A percentile compares a stretch with the other conserved stretches of the same genome.
Conservation (phyloP, 768 basidiomycete genomes). For the Lactarius evosmus region DNA sequence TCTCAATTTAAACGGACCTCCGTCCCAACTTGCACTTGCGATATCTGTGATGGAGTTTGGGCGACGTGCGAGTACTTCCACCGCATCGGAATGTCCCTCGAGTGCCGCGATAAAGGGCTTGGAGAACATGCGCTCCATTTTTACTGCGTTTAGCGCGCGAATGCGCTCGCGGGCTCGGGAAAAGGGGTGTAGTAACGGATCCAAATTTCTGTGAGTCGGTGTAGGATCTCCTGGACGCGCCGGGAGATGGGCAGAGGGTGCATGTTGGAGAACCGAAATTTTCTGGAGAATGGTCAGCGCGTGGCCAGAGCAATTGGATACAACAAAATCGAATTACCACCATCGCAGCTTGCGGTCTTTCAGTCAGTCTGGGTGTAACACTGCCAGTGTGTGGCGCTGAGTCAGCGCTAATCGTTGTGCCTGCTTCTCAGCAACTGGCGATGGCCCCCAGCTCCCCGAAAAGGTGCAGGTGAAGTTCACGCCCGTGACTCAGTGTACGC, state of each 20-base stretch:
- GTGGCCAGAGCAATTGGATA: background rate
- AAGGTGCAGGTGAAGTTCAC: too few relatives aligned
- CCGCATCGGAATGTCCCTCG: constrained; percentile 70
- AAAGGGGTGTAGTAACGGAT: constrained; percentile 95
- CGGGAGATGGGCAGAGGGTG: constrained; percentile 69
- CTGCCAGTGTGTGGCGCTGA: too few relatives aligned
- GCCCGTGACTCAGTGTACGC: too few relatives aligned
- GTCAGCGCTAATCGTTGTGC: too few relatives aligned
- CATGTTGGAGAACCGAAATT: constrained; percentile 86
- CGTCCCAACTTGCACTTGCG: constrained; percentile 81
- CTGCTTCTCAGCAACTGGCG: too few relatives aligned
- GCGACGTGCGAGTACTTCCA: constrained; percentile 18
- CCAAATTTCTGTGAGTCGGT: constrained; percentile 86
- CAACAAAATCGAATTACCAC: constrained; percentile 14
- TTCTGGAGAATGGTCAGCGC: constrained; percentile 46
- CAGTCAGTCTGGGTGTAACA: too few relatives aligned
- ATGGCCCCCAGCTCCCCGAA: too few relatives aligned
- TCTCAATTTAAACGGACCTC: constrained; percentile 92
- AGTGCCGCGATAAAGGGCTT: constrained; percentile 90
- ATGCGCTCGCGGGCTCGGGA: constrained; percentile 89
- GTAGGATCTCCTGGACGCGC: constrained; percentile 77
- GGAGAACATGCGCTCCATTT: constrained; percentile 97
- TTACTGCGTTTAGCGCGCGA: constrained; percentile 90
- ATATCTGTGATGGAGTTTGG: constrained; percentile 20
- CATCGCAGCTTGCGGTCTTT: constrained; percentile 1